Percentiles rank a stretch among this genome's conserved stretches.
phyloP scores from a whole-genome alignment of 1,139 yeast species.

The Yamadazyma spencermartinsiae region DNA sequence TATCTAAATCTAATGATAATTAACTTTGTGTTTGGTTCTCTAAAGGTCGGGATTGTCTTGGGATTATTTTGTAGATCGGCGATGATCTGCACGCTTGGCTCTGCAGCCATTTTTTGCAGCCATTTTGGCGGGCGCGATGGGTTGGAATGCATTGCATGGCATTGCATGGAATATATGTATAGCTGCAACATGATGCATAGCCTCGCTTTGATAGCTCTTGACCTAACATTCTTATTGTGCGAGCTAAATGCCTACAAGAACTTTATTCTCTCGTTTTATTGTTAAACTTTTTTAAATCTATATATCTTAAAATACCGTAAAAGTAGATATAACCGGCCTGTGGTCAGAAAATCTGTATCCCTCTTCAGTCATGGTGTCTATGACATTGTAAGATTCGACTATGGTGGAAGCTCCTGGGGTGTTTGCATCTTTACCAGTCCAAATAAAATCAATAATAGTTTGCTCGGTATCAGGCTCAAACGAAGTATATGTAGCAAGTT shows the following conservation, averaged over 20 bases:
- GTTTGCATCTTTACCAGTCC: conserved; percentile 23
- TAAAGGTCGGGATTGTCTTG: too few species aligned
- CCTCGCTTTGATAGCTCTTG: too few species aligned
- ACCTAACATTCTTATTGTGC: too few species aligned
- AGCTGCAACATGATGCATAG: neutral
- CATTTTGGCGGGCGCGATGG: too few species aligned
- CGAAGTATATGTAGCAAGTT: conserved; percentile 41
- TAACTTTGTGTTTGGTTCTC: too few species aligned
- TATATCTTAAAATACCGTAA: conserved; percentile 1
- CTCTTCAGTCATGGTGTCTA: conserved; percentile 25
- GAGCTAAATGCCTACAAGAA: too few species aligned
- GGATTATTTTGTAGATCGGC: neutral
- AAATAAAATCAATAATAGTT: conserved; percentile 28
- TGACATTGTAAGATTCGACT: conserved; percentile 35
- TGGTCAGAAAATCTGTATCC: conserved; percentile 43
- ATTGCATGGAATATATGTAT: neutral
- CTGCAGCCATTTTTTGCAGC: neutral
- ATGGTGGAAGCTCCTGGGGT: conserved; percentile 12
- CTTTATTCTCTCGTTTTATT: too few species aligned
- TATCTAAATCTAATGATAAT: neutral
- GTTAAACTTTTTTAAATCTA: too few species aligned
- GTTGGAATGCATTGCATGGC: too few species aligned
- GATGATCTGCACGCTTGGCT: neutral
- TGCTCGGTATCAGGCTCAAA: conserved; percentile 28
- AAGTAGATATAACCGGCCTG: conserved; percentile 33